Evolutionary conservation across 495 filamentous ascomycete species (phyloP).

Genomic region (Clohesyomyces aquaticus): DNA sequence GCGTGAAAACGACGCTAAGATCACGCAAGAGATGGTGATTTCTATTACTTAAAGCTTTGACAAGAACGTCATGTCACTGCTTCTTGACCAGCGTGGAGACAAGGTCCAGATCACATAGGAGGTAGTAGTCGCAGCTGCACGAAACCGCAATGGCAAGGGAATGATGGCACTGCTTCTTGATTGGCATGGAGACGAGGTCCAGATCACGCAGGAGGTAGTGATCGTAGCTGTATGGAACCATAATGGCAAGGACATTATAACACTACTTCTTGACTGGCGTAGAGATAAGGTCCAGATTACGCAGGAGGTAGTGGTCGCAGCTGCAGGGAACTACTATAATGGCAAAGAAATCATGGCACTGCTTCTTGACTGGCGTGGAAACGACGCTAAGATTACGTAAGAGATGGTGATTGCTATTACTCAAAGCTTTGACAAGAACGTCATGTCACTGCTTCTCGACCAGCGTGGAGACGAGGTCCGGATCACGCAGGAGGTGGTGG

Average conservation of each 20-base stretch:
- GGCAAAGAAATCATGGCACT: slow-evolving; percentile 31
- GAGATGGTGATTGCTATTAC: slow-evolving; percentile 18
- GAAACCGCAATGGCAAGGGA: slow-evolving; percentile 18
- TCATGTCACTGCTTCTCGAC: slow-evolving; percentile 28
- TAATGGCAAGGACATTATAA: slow-evolving; percentile 29
- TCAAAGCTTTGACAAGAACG: slow-evolving; percentile 17
- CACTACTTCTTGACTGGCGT: slow-evolving; percentile 22
- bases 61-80: too few relatives aligned
- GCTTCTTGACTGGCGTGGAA: too few relatives aligned
- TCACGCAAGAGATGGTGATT: slow-evolving; percentile 24
- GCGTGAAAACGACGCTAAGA: too few relatives aligned
- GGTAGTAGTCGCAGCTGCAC: slow-evolving; percentile 19
- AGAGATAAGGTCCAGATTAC: slow-evolving; percentile 21
- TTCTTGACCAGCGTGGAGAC: too few relatives aligned
- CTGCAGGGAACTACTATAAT: slow-evolving; percentile 18
- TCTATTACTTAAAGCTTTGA: slow-evolving; percentile 12
- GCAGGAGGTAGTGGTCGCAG: slow-evolving; percentile 14
- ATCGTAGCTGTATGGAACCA: slow-evolving; percentile 9
- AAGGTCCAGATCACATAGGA: too few relatives aligned
- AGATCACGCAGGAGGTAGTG: slow-evolving; percentile 22
- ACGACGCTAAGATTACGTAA: slow-evolving; percentile 32
- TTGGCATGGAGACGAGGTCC: too few relatives aligned
- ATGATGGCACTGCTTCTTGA: slow-evolving; percentile 18
- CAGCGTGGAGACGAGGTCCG: slow-evolving; percentile 11
- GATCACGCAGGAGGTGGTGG: slow-evolving; percentile 30